Percentiles rank a stretch among this genome's conserved stretches.
These are phyloP conservation scores for Myrmaecium sp. DNA, from an alignment of 2,329 filamentous ascomycete species.

Conservation along the genomic window DNA sequence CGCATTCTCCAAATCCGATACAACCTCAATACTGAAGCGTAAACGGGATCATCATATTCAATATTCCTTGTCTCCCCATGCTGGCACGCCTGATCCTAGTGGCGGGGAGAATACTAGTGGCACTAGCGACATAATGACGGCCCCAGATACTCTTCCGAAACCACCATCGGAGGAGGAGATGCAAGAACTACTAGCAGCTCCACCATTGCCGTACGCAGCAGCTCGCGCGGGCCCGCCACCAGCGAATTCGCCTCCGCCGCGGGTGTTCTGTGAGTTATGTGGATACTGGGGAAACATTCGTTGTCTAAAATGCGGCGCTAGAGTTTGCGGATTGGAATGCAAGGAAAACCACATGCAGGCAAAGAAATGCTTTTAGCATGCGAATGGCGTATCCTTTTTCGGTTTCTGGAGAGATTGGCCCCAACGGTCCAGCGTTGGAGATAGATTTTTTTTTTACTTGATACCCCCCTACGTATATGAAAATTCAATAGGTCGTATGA, in stretches of 20 bases:
- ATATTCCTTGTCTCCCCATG: constrained; percentile 11
- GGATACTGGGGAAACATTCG: constrained; percentile 66
- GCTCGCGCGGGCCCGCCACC: constrained; percentile 30
- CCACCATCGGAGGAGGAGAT: constrained; percentile 45
- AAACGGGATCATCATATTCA: constrained; percentile 7
- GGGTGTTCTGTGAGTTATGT: constrained; percentile 61
- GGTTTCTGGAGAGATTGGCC: no score
- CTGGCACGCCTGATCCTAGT: constrained; percentile 12
- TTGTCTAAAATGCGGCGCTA: constrained; percentile 62
- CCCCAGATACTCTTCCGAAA: constrained; percentile 29
- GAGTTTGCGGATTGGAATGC: constrained; percentile 63
- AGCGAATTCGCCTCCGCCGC: constrained; percentile 29
- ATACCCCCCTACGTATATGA: no score
- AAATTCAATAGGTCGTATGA: neutral
- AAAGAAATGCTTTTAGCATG: constrained; percentile 39
- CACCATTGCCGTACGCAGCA: constrained; percentile 52
- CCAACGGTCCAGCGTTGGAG: no score
- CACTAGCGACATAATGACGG: constrained; percentile 1
- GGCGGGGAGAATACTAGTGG: constrained; percentile 2
- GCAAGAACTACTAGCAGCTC: constrained; percentile 42
- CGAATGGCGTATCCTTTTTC: neutral
- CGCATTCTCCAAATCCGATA: neutral
- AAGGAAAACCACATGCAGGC: constrained; percentile 54
- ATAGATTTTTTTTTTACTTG: no score
- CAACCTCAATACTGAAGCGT: neutral